Base-by-base conservation (phyloP, 345 rosid genomes). In the Sisymbrium irio region DNA sequence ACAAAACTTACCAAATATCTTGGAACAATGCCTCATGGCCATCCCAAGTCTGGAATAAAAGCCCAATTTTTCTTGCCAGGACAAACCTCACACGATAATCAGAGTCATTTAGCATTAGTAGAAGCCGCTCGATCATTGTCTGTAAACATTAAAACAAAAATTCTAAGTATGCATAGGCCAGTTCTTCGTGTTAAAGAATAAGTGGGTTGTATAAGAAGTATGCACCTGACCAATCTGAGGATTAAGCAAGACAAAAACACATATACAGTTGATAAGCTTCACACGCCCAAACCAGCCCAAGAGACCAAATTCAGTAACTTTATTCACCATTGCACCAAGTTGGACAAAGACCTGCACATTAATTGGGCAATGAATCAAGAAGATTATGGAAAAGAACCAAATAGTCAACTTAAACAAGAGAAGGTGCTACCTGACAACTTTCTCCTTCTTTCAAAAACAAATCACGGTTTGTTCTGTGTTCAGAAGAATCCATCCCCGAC, bases 41-140 rank as follows among this genome's bases (percentile, higher is more conserved):
- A 73, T 94, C 98, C 98, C 98, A 94, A 57, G 97, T 94, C 76
- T 91, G 91, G 78, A 94, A 91, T 19, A 94, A 89, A 84, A 91
- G 84, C 75, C 87, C 90, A 82, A 94, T 88, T 39, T 78, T 69
- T 75, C 81, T 85, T 44, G 88, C 92, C 76, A 89, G 71, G 46
- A 77, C 83, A 72, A 84, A 75, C 82, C 98, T 82, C 67, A 91
- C 98, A 75, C 96, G 90, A 82, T 85, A 94, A 78, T 91, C 96
- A 75, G 91, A 86, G 88, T 94, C 96, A 56, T 62, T 85, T 45
- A 94, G 86, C 85, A 89, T 79, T 58, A 65, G 74, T 46, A 94
- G 70, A 66, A 94, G 77, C 74, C 83, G 86, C 69, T 82, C 96
- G 64, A 91, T 89, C 94, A 94, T 86, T 78, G 83, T 75, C 98